A percentile compares a stretch with the other conserved stretches of the same genome.
These are phyloP conservation scores for Saccharomycopsis fibuligera DNA, from an alignment of 805 yeast species.

Conservation along the genomic window DNA sequence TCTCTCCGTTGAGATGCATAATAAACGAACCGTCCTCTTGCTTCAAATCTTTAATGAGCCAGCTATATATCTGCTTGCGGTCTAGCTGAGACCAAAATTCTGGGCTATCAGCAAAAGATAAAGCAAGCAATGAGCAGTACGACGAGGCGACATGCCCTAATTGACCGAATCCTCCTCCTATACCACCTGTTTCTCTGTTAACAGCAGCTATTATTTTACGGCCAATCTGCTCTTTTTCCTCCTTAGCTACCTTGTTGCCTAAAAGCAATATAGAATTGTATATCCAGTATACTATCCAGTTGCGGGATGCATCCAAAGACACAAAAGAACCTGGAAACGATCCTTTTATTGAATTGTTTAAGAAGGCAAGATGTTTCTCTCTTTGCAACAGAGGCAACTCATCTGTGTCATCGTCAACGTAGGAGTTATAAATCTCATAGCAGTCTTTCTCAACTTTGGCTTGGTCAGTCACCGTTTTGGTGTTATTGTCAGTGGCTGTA, in stretches of 20 bases:
- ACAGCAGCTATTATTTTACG: constrained; percentile 29
- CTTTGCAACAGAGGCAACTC: constrained; percentile 3
- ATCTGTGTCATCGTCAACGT: constrained; percentile 28
- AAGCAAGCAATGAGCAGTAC: constrained; percentile 66
- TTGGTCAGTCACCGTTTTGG: constrained; percentile 36
- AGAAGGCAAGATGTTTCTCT: constrained; percentile 23
- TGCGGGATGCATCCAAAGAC: constrained; percentile 78
- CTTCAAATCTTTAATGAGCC: constrained; percentile 59
- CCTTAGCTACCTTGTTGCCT: constrained; percentile 26
- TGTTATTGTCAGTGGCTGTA: constrained; percentile 22
- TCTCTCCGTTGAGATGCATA: constrained; percentile 76
- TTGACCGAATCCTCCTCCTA: constrained; percentile 84
- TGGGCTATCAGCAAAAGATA: constrained; percentile 45
- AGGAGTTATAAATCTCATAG: constrained; percentile 28
- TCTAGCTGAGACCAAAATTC: constrained; percentile 22
- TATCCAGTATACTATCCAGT: constrained; percentile 89
- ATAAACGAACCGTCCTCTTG: constrained; percentile 66
- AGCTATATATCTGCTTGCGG: constrained; percentile 43
- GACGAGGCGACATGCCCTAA: constrained; percentile 78
- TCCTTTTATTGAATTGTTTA: constrained; percentile 31
- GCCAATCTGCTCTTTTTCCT: constrained; percentile 27
- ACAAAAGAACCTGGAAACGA: constrained; percentile 46
- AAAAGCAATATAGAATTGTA: constrained; percentile 46
- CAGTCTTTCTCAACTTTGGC: constrained; percentile 32
- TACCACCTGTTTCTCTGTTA: constrained; percentile 47